phyloP scores from a whole-genome alignment of 495 filamentous ascomycete genomes.

The Sordaria brevicollis region DNA sequence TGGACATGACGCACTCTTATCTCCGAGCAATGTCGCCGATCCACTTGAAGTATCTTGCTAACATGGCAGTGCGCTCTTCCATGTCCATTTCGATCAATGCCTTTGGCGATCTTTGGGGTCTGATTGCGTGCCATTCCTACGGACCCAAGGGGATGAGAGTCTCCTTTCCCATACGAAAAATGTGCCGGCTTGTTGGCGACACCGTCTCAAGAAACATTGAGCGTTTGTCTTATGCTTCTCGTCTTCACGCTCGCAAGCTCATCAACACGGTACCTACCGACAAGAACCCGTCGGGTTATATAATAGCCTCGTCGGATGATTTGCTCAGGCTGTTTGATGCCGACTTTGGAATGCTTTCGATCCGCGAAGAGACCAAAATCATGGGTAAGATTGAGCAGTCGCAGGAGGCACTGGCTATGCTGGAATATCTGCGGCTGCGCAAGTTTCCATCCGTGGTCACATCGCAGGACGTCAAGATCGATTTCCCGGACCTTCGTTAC shows the following conservation, averaged over 20 bases:
- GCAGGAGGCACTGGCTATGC: slow-evolving; percentile 75
- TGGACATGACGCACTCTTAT: slow-evolving; percentile 81
- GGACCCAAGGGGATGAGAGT: slow-evolving; percentile 73
- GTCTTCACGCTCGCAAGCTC: slow-evolving; percentile 70
- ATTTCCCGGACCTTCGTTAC: slow-evolving; percentile 80
- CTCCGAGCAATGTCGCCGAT: slow-evolving; percentile 87
- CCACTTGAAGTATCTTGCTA: slow-evolving; percentile 77
- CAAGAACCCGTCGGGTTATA: slow-evolving; percentile 82
- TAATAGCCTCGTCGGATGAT: slow-evolving; percentile 84
- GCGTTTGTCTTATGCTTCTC: slow-evolving; percentile 74
- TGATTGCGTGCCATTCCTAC: slow-evolving; percentile 84
- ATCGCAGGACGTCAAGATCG: slow-evolving; percentile 64
- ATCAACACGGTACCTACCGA: slow-evolving; percentile 72
- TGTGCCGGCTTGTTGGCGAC: slow-evolving; percentile 88
- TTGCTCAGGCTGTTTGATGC: slow-evolving; percentile 78
- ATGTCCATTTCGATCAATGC: slow-evolving; percentile 94
- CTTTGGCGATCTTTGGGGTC: slow-evolving; percentile 77
- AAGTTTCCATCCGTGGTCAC: slow-evolving; percentile 66
- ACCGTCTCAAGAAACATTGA: slow-evolving; percentile 83
- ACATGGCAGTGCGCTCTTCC: slow-evolving; percentile 83
- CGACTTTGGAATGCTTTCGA: slow-evolving; percentile 79
- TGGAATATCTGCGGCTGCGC: slow-evolving; percentile 77
- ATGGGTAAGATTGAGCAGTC: slow-evolving; percentile 63
- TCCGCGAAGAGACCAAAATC: slow-evolving; percentile 80
- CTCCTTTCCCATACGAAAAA: slow-evolving; percentile 82